A percentile compares a stretch with the other conserved stretches of the same genome.
phyloP scores from a whole-genome alignment of 345 rosid species.

The Hibiscus tridactylites region DNA sequence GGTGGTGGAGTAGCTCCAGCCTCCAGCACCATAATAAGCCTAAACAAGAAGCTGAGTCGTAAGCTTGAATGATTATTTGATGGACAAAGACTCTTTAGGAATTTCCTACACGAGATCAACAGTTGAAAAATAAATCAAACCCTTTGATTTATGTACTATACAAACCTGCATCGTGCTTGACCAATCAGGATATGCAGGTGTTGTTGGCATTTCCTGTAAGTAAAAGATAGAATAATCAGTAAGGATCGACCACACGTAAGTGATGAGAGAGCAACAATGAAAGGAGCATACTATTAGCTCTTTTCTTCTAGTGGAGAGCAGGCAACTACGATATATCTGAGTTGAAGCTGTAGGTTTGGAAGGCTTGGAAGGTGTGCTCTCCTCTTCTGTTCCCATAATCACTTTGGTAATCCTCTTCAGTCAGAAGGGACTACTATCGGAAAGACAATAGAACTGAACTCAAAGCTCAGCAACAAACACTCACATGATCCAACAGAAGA shows the following conservation, averaged over 20 bases:
- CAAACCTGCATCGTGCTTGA: constrained; percentile 81
- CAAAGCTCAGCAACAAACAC: neutral
- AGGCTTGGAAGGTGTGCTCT: constrained; percentile 54
- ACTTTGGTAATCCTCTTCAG: neutral
- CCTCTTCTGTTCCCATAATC: constrained; percentile 75
- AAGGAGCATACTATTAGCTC: neutral
- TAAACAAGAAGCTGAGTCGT: constrained; percentile 24
- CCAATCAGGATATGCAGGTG: constrained; percentile 83
- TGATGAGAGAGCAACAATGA: neutral
- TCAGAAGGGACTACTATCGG: no score
- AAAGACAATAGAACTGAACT: no score
- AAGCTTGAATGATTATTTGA: constrained; percentile 12
- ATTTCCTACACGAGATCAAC: constrained; percentile 11
- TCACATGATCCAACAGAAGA: neutral
- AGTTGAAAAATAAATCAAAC: neutral
- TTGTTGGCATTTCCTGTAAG: constrained; percentile 58
- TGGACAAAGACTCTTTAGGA: neutral
- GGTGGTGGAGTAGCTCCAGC: constrained; percentile 82
- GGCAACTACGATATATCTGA: constrained; percentile 36
- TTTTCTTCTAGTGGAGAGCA: neutral
- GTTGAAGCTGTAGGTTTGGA: constrained; percentile 63
- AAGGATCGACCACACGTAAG: neutral
- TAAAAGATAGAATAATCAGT: constrained; percentile 9
- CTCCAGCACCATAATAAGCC: constrained; percentile 95
- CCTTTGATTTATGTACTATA: neutral